These are phyloP conservation scores for Eucalyptus erythrocorys DNA, from an alignment of 345 rosid species.

Conservation along the genomic window DNA sequence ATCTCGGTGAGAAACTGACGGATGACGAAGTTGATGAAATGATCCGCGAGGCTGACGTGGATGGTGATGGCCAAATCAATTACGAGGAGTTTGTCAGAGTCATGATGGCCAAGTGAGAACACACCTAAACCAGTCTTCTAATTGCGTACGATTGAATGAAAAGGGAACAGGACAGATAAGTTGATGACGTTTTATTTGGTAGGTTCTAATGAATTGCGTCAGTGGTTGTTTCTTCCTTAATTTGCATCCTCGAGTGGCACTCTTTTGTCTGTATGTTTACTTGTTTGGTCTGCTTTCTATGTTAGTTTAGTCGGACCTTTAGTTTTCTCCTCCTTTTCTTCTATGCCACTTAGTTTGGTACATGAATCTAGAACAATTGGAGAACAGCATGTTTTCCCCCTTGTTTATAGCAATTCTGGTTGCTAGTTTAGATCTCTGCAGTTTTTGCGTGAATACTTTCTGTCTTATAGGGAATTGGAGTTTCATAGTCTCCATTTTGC, in stretches of 20 bases:
- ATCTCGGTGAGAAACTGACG: slow-evolving; percentile 50
- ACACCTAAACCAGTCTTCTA: slow-evolving; percentile 5
- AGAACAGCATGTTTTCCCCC: neutral
- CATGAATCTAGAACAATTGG: neutral
- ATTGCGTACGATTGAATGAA: neutral
- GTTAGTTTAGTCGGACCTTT: slow-evolving; percentile 3
- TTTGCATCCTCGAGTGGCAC: slow-evolving; percentile 16
- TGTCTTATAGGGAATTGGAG: neutral
- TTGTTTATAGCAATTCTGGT: neutral
- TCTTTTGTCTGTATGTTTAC: slow-evolving; percentile 1
- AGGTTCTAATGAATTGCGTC: slow-evolving; percentile 9
- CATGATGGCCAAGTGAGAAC: slow-evolving; percentile 57
- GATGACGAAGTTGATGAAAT: slow-evolving; percentile 53
- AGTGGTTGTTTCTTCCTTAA: slow-evolving; percentile 6
- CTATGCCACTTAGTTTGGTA: neutral
- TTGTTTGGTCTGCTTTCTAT: slow-evolving; percentile 9
- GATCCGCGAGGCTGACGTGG: slow-evolving; percentile 51
- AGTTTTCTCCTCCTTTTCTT: neutral
- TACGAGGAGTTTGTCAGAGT: slow-evolving; percentile 47
- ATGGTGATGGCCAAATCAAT: slow-evolving; percentile 52
- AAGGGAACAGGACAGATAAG: slow-evolving; percentile 21
- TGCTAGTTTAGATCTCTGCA: neutral
- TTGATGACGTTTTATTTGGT: slow-evolving; percentile 17
- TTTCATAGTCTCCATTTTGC: neutral
- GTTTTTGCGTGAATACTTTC: neutral